Evolutionary conservation across 208 protist genomes (phyloP).

Genomic region (Crithidia mellificae): DNA sequence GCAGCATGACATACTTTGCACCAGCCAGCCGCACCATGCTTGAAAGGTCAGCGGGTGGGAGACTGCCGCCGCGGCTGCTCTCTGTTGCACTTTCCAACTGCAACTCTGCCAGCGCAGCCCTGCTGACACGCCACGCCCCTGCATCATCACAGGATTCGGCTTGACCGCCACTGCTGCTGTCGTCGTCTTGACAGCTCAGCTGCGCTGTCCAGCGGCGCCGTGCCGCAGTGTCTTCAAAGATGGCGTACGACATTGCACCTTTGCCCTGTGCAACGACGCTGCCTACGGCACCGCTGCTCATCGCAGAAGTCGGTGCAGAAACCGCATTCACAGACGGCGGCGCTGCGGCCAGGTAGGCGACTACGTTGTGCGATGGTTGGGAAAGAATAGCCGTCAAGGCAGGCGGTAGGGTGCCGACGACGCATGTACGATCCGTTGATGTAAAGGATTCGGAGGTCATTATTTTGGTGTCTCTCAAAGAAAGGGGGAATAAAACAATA

Average conservation of each 20-base stretch:
- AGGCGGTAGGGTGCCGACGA: slow-evolving; percentile 12
- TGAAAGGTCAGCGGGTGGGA: neutral
- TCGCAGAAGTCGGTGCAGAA: neutral
- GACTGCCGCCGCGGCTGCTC: neutral
- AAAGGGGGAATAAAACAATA: too few relatives aligned
- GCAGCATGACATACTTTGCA: slow-evolving; percentile 18
- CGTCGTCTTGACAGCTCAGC: neutral
- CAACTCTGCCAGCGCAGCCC: neutral
- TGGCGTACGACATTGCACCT: neutral
- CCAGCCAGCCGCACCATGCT: neutral
- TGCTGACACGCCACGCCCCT: neutral
- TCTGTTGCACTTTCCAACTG: neutral
- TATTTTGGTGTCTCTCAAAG: too few relatives aligned
- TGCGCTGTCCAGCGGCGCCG: slow-evolving; percentile 16
- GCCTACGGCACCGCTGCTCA: neutral
- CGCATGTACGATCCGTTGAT: neutral
- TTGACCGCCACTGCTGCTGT: neutral
- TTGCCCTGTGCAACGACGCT: too few relatives aligned
- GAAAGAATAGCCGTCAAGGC: neutral
- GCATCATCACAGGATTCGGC: neutral
- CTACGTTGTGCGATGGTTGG: neutral
- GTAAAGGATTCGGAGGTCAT: neutral
- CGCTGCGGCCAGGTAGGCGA: slow-evolving; percentile 1
- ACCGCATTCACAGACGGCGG: neutral
- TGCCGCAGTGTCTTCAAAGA: slow-evolving; percentile 8